Evolutionary conservation across 257 asterid genomes (phyloP).

Genomic region (Capsicum pubescens): DNA sequence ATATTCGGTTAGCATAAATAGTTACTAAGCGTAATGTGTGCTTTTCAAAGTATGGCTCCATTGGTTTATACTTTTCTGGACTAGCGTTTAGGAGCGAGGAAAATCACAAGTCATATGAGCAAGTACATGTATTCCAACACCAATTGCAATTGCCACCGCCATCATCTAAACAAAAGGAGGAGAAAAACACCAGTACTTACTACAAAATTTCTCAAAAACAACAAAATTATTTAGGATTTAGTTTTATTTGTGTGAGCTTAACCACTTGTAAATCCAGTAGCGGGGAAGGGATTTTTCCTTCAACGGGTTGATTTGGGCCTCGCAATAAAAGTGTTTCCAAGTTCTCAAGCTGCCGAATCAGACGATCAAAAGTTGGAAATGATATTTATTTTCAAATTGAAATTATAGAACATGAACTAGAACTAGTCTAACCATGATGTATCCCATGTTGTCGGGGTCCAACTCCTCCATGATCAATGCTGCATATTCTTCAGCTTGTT

Average conservation of each 20-base stretch:
- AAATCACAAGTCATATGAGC: constrained; percentile 77
- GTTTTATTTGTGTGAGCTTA: too few species aligned
- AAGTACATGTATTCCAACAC: constrained; percentile 73
- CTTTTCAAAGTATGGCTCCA: constrained; percentile 85
- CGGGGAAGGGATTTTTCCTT: too few species aligned
- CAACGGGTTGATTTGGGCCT: constrained; percentile 61
- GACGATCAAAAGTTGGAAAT: not conserved
- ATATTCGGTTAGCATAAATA: constrained; percentile 93
- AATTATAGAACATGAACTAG: not conserved
- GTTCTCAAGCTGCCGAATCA: constrained; percentile 63
- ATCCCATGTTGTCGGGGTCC: constrained; percentile 44
- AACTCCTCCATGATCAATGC: constrained; percentile 53
- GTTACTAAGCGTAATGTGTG: constrained; percentile 90
- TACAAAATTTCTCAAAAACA: too few species aligned
- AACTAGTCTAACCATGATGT: constrained; percentile 42
- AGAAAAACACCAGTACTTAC: not conserved
- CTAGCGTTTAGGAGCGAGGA: constrained; percentile 68
- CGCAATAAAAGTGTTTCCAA: constrained; percentile 79
- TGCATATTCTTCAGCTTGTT: constrained; percentile 47
- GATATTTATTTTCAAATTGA: constrained; percentile 6
- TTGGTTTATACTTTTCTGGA: constrained; percentile 48
- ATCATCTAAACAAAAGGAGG: constrained; percentile 45
- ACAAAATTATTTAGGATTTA: too few species aligned
- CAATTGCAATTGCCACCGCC: constrained; percentile 65
- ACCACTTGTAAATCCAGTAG: too few species aligned